Evolutionary conservation across 2,329 filamentous ascomycete species (phyloP), one percentile per base, ranked within the genome.

Genomic region (Fonsecaea pedrosoi): DNA sequence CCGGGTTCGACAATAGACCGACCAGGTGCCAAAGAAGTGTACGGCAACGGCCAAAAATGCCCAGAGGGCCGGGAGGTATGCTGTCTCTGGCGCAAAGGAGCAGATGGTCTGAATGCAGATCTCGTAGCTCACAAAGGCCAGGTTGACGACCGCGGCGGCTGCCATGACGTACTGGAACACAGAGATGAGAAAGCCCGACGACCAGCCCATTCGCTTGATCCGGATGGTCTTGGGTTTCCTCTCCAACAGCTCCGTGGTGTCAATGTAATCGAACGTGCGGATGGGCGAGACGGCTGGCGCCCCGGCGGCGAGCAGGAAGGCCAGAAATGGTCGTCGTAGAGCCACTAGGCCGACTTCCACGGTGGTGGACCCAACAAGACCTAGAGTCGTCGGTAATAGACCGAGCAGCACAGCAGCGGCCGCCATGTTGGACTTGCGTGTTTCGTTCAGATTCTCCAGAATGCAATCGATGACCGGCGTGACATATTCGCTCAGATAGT

Each of bases 71-170:
- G 40, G 40, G 15, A 45, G 40, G 9, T 45, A 45, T 18, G 40
- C 40, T 2, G 40, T 45, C 40, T 45, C 40, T 5, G 40, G 40
- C 15, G 40, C 40, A 9, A 45, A 45, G n/a, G 40, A 45, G 21
- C 40, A 45, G n/a, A 45, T 45, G 5, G 40, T 45, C 6, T 10
- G 40, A 2, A 45, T 10, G 40, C 40, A 45, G 40, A 45, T 21
- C 40, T 45, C 40, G 40, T 45, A 45, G 40, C 40, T 45, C n/a
- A 45, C 40, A 18, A 45, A 45, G 21, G 40, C 40, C 40, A 45
- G 5, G 40, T 45, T 45, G 15, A 45, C 40, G 40, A 45, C 40
- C n/a, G 40, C 40, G 7, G n/a, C 15, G 2, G 40, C 40, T 45
- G 40, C 40, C 40, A 45, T 45, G 40, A 45, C 40, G 21, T 45